These are phyloP conservation scores for Musa schizocarpa DNA, from an alignment of 176 grass and related monocot species.

Conservation along the genomic window DNA sequence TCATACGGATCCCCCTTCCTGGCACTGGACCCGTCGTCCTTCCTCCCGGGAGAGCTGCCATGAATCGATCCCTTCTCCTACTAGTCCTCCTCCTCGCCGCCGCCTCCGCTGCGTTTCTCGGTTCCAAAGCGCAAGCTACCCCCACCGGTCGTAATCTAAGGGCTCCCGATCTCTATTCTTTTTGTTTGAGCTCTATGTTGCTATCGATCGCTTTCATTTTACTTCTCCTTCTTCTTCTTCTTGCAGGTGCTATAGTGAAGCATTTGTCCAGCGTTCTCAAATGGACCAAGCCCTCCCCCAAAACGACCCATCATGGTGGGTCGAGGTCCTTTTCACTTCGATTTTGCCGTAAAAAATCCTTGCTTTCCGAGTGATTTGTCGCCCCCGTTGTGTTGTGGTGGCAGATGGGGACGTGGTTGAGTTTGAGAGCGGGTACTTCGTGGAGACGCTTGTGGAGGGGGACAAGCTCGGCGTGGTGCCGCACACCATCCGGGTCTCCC, in stretches of 20 bases:
- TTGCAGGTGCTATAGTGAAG: conserved; percentile 8
- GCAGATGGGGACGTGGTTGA: conserved; percentile 67
- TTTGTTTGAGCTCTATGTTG: background rate
- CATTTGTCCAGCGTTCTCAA: conserved; percentile 13
- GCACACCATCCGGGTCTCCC: conserved; percentile 84
- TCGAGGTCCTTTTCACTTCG: conserved; percentile 8
- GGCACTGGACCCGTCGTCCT: background rate
- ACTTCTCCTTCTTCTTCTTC: background rate
- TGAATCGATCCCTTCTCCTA: background rate
- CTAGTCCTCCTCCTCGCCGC: background rate
- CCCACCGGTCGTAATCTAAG: background rate
- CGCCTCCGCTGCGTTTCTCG: background rate
- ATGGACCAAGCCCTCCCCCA: conserved; percentile 9
- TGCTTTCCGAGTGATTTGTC: background rate
- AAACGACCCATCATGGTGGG: conserved; percentile 7
- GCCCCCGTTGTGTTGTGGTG: background rate
- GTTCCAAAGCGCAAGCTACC: background rate
- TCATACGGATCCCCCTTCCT: background rate
- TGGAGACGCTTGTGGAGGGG: conserved; percentile 91
- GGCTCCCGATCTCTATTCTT: background rate
- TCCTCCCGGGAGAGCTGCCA: background rate
- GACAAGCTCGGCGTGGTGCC: conserved; percentile 83
- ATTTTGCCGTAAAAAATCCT: conserved; percentile 14
- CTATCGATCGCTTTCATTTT: background rate
- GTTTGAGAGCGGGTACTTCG: conserved; percentile 86